Conservation (phyloP, 2,329 filamentous ascomycete species). For the Curvularia hawaiiensis region DNA sequence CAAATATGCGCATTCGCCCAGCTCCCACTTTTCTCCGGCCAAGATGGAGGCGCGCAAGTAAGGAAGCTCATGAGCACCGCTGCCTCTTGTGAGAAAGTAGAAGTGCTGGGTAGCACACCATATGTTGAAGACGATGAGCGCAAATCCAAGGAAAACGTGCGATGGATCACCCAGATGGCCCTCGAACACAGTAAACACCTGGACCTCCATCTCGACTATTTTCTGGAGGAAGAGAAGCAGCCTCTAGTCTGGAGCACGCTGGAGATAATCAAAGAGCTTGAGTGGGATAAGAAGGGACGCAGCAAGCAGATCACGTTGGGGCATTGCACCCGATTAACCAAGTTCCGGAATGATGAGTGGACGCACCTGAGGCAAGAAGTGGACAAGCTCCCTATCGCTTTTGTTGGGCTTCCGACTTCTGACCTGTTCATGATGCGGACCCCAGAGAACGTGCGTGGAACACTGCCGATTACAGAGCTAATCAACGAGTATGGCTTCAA, state of each 20-base stretch:
- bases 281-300: conserved; percentile 54
- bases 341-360: conserved; percentile 60
- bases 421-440: conserved; percentile 74
- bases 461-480: conserved; percentile 65
- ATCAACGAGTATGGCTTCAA: conserved; percentile 64
- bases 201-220: conserved; percentile 76
- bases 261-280: conserved; percentile 53
- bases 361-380: conserved; percentile 55
- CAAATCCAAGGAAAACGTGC: conserved; percentile 62
- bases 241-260: conserved; percentile 63
- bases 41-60: conserved; percentile 57
- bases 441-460: conserved; percentile 58
- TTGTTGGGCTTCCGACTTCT: conserved; percentile 72
- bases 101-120: conserved; percentile 69
- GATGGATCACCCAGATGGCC: conserved; percentile 65
- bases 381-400: conserved; percentile 62
- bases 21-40: conserved; percentile 66
- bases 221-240: conserved; percentile 57
- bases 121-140: conserved; percentile 66
- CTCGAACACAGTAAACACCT: conserved; percentile 60
- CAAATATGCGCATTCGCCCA: conserved; percentile 76
- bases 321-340: conserved; percentile 70
- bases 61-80: conserved; percentile 56
- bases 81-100: conserved; percentile 52
- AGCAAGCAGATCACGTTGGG: conserved; percentile 57